phyloP scores from a whole-genome alignment of 352 stramenopile genomes.

The Phytopythium cucurbitacearum region DNA sequence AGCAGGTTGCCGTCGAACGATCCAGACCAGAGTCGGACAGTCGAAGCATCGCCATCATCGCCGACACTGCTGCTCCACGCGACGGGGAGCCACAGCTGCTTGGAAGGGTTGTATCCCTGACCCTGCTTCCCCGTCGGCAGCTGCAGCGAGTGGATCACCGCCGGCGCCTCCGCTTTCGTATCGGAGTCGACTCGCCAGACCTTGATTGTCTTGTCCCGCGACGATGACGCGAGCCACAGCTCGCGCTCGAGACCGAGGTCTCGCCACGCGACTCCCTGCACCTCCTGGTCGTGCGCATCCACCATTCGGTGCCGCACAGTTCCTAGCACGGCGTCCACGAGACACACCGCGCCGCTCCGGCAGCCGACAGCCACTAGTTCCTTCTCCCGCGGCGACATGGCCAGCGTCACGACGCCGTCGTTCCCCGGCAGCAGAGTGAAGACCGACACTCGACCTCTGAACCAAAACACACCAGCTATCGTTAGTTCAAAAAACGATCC shows the following conservation, averaged over 20 bases:
- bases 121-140: conserved; percentile 64
- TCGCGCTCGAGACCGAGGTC: conserved; percentile 1
- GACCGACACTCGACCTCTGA: conserved; percentile 33
- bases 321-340: conserved; percentile 38
- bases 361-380: conserved; percentile 63
- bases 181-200: conserved; percentile 32
- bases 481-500: conserved; percentile 3
- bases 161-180: conserved; percentile 6
- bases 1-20: conserved; percentile 68
- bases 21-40: conserved; percentile 53
- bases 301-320: conserved; percentile 30
- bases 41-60: background rate
- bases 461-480: conserved; percentile 1
- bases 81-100: conserved; percentile 70
- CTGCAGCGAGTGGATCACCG: conserved; percentile 25
- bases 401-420: conserved; percentile 56
- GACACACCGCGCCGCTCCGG: conserved; percentile 56
- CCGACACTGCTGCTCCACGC: conserved; percentile 33
- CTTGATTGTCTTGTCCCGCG: conserved; percentile 66
- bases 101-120: conserved; percentile 57
- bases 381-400: conserved; percentile 42
- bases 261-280: conserved; percentile 54
- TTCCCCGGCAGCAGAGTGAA: conserved; percentile 39
- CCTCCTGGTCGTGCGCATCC: conserved; percentile 66
- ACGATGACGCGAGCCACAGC: conserved; percentile 56